phyloP scores from a whole-genome alignment of 495 filamentous ascomycete genomes.

The Coniosporium apollinis region DNA sequence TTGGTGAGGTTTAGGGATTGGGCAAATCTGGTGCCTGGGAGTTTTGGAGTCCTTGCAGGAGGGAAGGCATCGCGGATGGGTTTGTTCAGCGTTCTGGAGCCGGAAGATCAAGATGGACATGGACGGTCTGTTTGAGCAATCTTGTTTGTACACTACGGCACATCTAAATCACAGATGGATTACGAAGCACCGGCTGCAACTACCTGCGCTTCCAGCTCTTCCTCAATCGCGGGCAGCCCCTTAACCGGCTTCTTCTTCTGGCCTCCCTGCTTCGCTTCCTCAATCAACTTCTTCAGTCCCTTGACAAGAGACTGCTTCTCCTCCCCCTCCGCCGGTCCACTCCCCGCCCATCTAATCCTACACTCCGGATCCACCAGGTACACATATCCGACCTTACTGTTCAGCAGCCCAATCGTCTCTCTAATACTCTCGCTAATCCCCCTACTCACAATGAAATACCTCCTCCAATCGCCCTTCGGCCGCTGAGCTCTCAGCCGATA shows the following conservation, averaged over 20 bases:
- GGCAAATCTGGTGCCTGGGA: too few species aligned
- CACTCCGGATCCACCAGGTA: conserved; percentile 80
- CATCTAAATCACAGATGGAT: too few species aligned
- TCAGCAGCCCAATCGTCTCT: conserved; percentile 64
- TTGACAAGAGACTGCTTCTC: conserved; percentile 59
- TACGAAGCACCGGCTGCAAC: conserved; percentile 8
- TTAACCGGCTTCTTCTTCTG: neutral
- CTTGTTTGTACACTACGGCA: too few species aligned
- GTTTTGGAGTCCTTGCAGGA: conserved; percentile 1
- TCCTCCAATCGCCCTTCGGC: conserved; percentile 41
- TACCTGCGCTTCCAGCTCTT: conserved; percentile 8
- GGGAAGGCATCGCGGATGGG: conserved; percentile 1
- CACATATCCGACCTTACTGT: conserved; percentile 82
- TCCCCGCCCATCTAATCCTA: conserved; percentile 88
- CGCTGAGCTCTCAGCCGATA: conserved; percentile 38
- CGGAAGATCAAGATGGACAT: too few species aligned
- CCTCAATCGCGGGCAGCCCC: neutral
- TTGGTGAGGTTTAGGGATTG: conserved; percentile 29
- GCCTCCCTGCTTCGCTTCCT: conserved; percentile 29
- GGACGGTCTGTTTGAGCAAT: too few species aligned
- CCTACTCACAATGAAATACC: conserved; percentile 69
- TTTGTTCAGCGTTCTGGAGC: too few species aligned
- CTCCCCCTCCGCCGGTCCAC: conserved; percentile 49
- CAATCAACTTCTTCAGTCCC: conserved; percentile 49
- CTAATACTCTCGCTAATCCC: conserved; percentile 59